Conservation (phyloP, 2,329 filamentous ascomycete species). For the Tolypocladium capitatum region DNA sequence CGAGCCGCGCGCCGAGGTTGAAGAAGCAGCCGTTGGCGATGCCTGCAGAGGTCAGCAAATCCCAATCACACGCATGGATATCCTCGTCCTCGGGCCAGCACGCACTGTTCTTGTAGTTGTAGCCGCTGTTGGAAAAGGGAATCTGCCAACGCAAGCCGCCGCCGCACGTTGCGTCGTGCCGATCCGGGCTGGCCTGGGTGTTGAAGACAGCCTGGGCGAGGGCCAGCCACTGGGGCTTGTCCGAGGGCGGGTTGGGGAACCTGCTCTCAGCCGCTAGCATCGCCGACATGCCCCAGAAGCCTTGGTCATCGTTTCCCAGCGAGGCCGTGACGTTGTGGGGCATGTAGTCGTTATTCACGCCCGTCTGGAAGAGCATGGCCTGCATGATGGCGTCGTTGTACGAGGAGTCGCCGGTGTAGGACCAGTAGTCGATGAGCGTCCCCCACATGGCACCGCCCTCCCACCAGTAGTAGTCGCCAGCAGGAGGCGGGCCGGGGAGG, state of each 20-base stretch:
- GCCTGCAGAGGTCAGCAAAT: background rate
- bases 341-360: constrained; percentile 40
- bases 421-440: constrained; percentile 51
- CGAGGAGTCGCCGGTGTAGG: constrained; percentile 42
- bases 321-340: constrained; percentile 37
- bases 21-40: constrained; percentile 48
- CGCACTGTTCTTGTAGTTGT: constrained; percentile 56
- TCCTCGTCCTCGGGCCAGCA: background rate
- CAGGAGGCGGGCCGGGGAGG: constrained; percentile 31
- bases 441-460: constrained; percentile 50
- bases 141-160: constrained; percentile 68
- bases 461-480: constrained; percentile 51
- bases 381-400: constrained; percentile 43
- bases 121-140: constrained; percentile 59
- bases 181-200: constrained; percentile 37
- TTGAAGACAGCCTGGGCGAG: constrained; percentile 54
- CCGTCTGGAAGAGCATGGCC: constrained; percentile 39
- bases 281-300: constrained; percentile 52
- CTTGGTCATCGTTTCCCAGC: constrained; percentile 52
- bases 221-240: constrained; percentile 38
- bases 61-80: too few species aligned
- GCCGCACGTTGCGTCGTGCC: constrained; percentile 42
- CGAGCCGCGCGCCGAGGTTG: constrained; percentile 55
- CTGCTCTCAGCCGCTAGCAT: constrained; percentile 46
- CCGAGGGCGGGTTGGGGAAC: constrained; percentile 39